Evolutionary conservation across 75 land plant species (phyloP).

Genomic region (Selaginella moellendorffii): DNA sequence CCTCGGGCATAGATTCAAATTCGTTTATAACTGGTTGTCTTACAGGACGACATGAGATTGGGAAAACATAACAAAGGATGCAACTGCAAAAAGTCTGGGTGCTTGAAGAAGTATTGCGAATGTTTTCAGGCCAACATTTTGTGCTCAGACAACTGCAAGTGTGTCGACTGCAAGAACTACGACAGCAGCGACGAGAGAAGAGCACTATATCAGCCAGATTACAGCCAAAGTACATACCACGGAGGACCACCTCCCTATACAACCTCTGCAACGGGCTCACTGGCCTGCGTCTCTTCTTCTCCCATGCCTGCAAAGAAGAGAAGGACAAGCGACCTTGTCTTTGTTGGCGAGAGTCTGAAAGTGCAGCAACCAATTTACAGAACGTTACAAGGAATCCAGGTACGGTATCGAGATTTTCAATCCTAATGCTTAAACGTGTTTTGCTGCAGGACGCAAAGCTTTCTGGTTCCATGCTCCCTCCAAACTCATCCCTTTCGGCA

Average conservation of each 20-base stretch:
- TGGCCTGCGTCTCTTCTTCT: neutral
- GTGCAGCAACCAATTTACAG: constrained; percentile 18
- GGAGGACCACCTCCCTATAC: neutral
- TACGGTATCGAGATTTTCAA: too few species aligned
- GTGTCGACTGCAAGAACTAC: constrained; percentile 89
- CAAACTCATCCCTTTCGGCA: neutral
- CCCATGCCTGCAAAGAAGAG: constrained; percentile 43
- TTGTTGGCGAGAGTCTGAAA: constrained; percentile 30
- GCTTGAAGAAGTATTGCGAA: constrained; percentile 95
- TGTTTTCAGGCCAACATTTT: constrained; percentile 96
- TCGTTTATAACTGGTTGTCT: neutral
- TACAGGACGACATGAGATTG: neutral
- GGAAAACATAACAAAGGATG: constrained; percentile 97
- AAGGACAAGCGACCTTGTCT: constrained; percentile 55
- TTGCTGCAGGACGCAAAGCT: neutral
- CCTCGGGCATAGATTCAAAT: neutral
- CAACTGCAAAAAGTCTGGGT: constrained; percentile 97
- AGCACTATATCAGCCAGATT: constrained; percentile 39
- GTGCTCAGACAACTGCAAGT: constrained; percentile 95
- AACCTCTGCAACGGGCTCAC: neutral
- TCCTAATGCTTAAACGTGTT: too few species aligned
- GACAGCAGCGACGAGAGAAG: constrained; percentile 93
- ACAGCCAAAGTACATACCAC: neutral
- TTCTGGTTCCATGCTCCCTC: neutral
- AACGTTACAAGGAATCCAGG: neutral